Percentiles rank a stretch among this genome's conserved stretches.
These are phyloP conservation scores for Thraustochytrium striatum DNA, from an alignment of 352 stramenopile genomes.

Conservation along the genomic window DNA sequence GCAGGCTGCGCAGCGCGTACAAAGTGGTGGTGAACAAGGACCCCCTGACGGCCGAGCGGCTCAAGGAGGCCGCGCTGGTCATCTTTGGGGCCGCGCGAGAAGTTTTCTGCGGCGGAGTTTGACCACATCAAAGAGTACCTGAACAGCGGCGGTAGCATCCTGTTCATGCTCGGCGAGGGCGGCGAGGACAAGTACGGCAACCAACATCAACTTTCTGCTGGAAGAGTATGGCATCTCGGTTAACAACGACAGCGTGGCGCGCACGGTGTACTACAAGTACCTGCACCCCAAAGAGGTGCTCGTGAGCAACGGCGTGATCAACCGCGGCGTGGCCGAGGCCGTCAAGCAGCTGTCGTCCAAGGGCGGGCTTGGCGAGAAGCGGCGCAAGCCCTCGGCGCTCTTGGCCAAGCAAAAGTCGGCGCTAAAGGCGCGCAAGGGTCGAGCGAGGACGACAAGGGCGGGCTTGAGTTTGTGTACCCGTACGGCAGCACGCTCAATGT, in stretches of 20 bases:
- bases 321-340: conserved; percentile 75
- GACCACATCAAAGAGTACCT: conserved; percentile 80
- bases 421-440: conserved; percentile 11
- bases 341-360: conserved; percentile 49
- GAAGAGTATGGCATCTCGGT: conserved; percentile 74
- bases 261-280: conserved; percentile 93
- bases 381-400: neutral
- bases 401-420: neutral
- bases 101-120: conserved; percentile 71
- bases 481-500: conserved; percentile 88
- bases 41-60: conserved; percentile 74
- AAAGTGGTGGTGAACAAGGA: conserved; percentile 92
- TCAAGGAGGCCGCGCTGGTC: conserved; percentile 76
- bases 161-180: conserved; percentile 83
- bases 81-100: conserved; percentile 81
- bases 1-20: conserved; percentile 74
- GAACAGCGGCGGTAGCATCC: conserved; percentile 73
- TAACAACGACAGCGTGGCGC: conserved; percentile 73
- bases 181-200: conserved; percentile 78
- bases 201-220: conserved; percentile 89
- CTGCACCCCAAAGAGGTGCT: conserved; percentile 91
- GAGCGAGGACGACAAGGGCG: conserved; percentile 68
- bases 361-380: neutral
- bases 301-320: conserved; percentile 87
- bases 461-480: conserved; percentile 88